Evolutionary conservation across 352 stramenopile genomes (phyloP), one percentile per base, ranked within the genome.

Genomic region (Phytophthora macrochlamydospora): DNA sequence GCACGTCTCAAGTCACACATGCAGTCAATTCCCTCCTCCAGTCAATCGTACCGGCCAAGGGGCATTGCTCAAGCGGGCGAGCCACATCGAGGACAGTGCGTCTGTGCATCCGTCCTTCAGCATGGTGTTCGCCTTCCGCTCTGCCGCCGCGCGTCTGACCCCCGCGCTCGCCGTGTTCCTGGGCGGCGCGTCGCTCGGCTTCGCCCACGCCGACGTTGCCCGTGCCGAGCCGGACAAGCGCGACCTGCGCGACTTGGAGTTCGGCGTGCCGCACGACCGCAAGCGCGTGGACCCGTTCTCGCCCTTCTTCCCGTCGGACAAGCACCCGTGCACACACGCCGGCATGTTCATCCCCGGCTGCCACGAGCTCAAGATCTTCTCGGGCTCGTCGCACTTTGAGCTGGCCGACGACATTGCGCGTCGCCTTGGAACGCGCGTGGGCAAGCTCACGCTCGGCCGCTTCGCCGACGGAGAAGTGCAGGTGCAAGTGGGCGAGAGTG

Each of bases 401-500:
- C 81, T 98, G 30, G 90, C 92, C 5, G 89, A 97, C 62, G 88
- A 97, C 73, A 96, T 98, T 51, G 91, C 92, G 33, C 84, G 87
- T 14, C 79, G 86, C 48, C 79, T 98, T 18, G 92, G 92, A 51
- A 97, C 84, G 68, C 79, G 87, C 33, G 83, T 98, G 29, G 90
- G 90, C 38, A 94, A 95, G 51, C 77, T 97, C 62, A 97, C 87
- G 62, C 81, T 97, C 32, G 86, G 89, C 2, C 85, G 90, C 49
- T 98, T 98, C 69, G 90, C 92, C 1, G 94, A 98, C 57, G 94
- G 94, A 43, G 94, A 98, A 57, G 92, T 98, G 59, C 91, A 95
- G 57, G 84, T 98, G 46, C 90, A 98, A 64, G 91, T 98, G 53
- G 90, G 93, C 44, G 94, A 98, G 75, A 96, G 83, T 46, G 89